Evolutionary conservation across 2,329 filamentous ascomycete genomes (phyloP).

Genomic region (Botrytis aclada): DNA sequence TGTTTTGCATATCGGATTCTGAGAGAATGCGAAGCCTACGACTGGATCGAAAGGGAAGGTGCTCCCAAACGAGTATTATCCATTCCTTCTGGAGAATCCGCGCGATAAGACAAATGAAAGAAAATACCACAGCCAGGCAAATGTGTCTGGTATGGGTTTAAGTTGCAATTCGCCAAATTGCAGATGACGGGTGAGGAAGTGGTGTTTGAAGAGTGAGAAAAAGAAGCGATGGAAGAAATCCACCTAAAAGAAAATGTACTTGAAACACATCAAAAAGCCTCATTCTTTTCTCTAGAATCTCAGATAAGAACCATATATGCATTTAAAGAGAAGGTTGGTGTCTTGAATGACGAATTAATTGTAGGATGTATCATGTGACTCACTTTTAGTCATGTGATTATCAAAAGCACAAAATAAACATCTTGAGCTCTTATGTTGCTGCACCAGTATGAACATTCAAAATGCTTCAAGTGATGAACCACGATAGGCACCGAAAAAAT

Average conservation of each 20-base stretch:
- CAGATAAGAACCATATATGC: neutral
- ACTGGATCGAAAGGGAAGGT: neutral
- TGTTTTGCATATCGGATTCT: neutral
- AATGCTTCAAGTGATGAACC: neutral
- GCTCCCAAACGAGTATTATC: neutral
- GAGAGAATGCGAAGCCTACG: neutral
- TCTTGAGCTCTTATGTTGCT: neutral
- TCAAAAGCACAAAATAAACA: neutral
- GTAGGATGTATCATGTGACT: neutral
- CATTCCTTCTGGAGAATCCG: neutral
- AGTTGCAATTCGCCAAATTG: neutral
- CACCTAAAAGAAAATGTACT: neutral
- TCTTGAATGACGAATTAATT: neutral
- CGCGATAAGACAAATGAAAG: fast-evolving
- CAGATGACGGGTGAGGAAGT: neutral
- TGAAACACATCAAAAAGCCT: neutral
- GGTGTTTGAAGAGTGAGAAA: neutral
- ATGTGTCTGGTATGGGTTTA: too few species aligned
- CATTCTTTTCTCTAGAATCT: neutral
- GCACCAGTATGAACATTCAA: neutral
- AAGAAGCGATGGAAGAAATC: neutral
- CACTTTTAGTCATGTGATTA: neutral
- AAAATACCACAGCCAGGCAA: too few species aligned
- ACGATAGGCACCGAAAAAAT: neutral
- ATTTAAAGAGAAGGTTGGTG: neutral